Evolutionary conservation across 2,329 filamentous ascomycete species (phyloP), one percentile per base, ranked within the genome.

Genomic region (Claviceps sp.): DNA sequence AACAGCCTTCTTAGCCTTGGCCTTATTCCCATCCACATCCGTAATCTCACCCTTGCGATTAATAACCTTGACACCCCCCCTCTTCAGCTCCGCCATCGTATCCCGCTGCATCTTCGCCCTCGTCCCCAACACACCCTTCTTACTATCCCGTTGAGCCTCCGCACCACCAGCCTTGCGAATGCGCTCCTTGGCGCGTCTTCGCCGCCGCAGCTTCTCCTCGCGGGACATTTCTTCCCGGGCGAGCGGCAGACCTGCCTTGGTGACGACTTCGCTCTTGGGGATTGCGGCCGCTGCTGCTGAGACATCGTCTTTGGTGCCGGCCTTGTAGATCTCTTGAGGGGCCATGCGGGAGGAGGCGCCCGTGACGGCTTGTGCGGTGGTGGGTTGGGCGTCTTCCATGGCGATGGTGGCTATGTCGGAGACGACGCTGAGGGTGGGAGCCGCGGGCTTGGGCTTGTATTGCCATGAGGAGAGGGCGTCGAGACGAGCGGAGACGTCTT

Each of bases 381-480:
- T 84, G 7, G 93, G 91, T 61, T 95, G 85, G 1, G 89, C 91
- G 64, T 98, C 93, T 72, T 98, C 93, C 86, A 97, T 95, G 58
- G 80, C 78, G 57, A 97, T 84, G 3, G 87, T 89, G n/a, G 90
- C 88, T 4, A 93, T 87, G 68, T 97, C 91, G 26, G 88, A 79
- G 38, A 96, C 85, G 52, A 96, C 86, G 44, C 87, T 90, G 56
- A 98, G 80, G 46, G 81, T 80, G n/a, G 88, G 81, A 50, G 85
- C 85, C 2, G 84, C 78, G 11, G 87, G 84, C 71, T 90, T 94
- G 51, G 93, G 93, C 68, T 88, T 90, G 78, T 95, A 96, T 70
- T 96, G 87, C 84, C 89, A 95, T 65, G 87, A 95, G 68, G 84
- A 90, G 56, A 98, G 81, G 26, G 87, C 81, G 68, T 98, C 93